phyloP scores from a whole-genome alignment of 2,329 filamentous ascomycete genomes.

The Trichoderma polysporum region DNA sequence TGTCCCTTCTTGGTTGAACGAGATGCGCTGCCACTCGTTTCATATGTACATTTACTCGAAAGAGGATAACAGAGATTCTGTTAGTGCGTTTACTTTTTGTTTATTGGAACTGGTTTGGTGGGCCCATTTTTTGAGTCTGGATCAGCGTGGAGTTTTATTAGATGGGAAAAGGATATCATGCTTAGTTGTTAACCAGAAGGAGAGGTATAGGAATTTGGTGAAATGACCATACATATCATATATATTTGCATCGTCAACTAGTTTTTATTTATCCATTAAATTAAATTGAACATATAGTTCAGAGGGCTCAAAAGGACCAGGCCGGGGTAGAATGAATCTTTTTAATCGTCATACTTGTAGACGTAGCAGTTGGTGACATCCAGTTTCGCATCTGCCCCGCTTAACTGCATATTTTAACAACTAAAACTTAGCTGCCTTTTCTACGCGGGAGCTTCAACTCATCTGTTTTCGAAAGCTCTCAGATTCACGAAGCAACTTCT shows the following conservation, averaged over 20 bases:
- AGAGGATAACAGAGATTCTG: background rate
- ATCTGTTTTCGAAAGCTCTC: background rate
- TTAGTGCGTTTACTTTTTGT: background rate
- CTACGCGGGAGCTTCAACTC: background rate
- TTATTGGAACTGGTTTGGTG: background rate
- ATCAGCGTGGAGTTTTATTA: conserved; percentile 1
- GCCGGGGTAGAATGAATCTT: background rate
- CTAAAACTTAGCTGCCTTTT: conserved; percentile 8
- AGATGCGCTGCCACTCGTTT: background rate
- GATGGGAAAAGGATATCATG: background rate
- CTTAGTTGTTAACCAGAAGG: background rate
- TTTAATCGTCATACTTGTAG: background rate
- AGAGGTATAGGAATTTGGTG: background rate
- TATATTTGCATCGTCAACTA: background rate
- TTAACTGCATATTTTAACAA: conserved; percentile 32
- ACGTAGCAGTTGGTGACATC: background rate
- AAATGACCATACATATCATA: background rate
- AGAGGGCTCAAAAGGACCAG: background rate
- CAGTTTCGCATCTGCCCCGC: conserved; percentile 14
- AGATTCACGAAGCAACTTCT: background rate
- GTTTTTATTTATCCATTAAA: background rate
- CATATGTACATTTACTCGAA: background rate
- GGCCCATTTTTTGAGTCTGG: background rate
- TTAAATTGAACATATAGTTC: background rate
- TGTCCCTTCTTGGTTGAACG: background rate